Percentiles rank a stretch among this genome's conserved stretches.
phyloP scores from a whole-genome alignment of 306 rosid genomes.

The Erythrophleum fordii region DNA sequence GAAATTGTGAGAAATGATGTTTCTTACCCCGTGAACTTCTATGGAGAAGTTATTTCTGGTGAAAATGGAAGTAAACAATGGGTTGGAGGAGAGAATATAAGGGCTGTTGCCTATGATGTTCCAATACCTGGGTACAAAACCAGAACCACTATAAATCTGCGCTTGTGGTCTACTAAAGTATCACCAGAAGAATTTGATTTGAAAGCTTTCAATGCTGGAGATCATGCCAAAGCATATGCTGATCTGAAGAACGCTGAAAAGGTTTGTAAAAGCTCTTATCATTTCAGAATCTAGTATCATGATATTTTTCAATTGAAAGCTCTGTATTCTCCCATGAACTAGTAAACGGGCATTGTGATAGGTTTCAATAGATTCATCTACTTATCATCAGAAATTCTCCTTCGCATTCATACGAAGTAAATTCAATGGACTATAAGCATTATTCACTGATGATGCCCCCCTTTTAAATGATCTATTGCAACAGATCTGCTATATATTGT shows the following conservation, averaged over 20 bases:
- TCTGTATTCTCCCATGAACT: neutral
- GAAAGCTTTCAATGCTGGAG: constrained; percentile 73
- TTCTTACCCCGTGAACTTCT: constrained; percentile 76
- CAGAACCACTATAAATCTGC: constrained; percentile 75
- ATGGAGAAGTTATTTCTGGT: constrained; percentile 70
- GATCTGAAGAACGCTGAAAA: constrained; percentile 82
- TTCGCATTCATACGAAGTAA: constrained; percentile 2
- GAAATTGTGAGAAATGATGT: constrained; percentile 85
- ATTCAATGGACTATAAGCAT: constrained; percentile 7
- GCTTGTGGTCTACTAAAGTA: constrained; percentile 95
- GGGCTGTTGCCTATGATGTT: constrained; percentile 93
- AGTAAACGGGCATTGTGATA: neutral
- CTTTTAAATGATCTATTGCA: constrained; percentile 36
- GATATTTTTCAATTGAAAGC: neutral
- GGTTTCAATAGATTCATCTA: neutral
- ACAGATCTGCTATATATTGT: constrained; percentile 79
- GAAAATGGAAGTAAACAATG: constrained; percentile 71
- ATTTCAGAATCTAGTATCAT: constrained; percentile 10
- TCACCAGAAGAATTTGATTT: constrained; percentile 75
- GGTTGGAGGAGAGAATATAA: constrained; percentile 90
- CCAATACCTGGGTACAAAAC: constrained; percentile 96
- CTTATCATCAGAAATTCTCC: constrained; percentile 1
- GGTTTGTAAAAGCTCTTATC: constrained; percentile 49
- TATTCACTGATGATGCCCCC: constrained; percentile 20
- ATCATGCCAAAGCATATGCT: constrained; percentile 77